Base-by-base conservation (phyloP, 306 rosid species). In the Ochetophila trinervis region DNA sequence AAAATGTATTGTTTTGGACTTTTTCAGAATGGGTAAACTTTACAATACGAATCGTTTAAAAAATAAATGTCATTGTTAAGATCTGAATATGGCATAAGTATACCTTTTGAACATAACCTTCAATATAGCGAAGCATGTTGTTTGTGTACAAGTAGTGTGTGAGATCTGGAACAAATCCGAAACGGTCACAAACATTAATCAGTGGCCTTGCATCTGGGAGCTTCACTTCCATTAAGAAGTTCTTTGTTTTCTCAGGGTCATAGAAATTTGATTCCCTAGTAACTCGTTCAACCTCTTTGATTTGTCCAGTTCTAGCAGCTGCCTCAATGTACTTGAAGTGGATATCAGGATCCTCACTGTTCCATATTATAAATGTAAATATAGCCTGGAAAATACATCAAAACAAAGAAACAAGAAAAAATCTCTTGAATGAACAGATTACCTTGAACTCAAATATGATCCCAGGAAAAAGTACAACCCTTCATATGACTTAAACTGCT, bases 331-430 rank as follows among this genome's bases (percentile, higher is more conserved):
- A 94, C 91, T 94, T 94, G 62, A 90, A 94, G 87, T 94, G 99
- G 71, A 94, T 94, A 67, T 94, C 99, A 70, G 99, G 99, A 79
- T 94, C 99, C 99, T 94, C 99, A 84, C 99, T 94, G 91, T 62
- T 59, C 59, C 86, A 79, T 53, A 56, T 23, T 5, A 37, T 13
- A 53, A 9, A 36, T 36, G 19, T 6, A 42, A 1, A 44, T 27
- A 53, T 6, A 34, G 64, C 49, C 53, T 17, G 14, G 27, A 60
- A 20, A 22, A 6, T 7, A 15, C 4, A 13, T 18, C 52, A 32
- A 42, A 24, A 48, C 21, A 14, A 60, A 5, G 22, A 24, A 60
- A 56, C 5, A 21, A 53, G 65, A 60, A 21, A 53, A 65, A 60
- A 21, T 23, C 64, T 53, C 21, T 76, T 65, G 42, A 40, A 49